phyloP scores from a whole-genome alignment of 2,329 filamentous ascomycete genomes.

The Clarireedia monteithiana region DNA sequence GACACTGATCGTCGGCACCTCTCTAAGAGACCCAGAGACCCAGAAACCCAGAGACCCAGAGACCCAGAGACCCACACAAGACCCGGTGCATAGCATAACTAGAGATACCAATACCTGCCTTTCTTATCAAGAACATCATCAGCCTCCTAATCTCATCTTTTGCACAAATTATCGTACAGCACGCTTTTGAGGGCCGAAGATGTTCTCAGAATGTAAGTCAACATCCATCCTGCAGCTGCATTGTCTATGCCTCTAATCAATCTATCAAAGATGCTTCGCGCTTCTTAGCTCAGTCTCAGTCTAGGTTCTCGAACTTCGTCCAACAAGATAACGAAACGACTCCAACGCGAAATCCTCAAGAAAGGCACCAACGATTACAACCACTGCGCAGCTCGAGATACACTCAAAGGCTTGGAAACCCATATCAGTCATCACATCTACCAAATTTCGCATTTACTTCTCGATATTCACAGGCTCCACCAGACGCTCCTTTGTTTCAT shows the following conservation, averaged over 20 bases:
- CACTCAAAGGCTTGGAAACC: slow-evolving; percentile 49
- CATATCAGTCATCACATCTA: slow-evolving; percentile 72
- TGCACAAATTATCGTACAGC: neutral
- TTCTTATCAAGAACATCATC: slow-evolving; percentile 1
- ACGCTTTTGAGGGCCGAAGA: slow-evolving; percentile 13
- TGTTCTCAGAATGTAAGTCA: slow-evolving; percentile 31
- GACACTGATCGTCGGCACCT: neutral
- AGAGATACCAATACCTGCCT: neutral
- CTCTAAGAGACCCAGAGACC: neutral
- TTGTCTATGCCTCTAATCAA: slow-evolving; percentile 8
- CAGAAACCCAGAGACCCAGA: neutral
- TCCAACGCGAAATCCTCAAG: slow-evolving; percentile 30
- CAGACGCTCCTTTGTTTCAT: slow-evolving; percentile 89
- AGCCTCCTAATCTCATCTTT: slow-evolving; percentile 1
- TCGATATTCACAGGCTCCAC: slow-evolving; percentile 56
- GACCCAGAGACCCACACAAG: too few relatives aligned
- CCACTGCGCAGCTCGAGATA: slow-evolving; percentile 21
- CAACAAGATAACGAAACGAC: slow-evolving; percentile 40
- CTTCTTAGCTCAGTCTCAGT: slow-evolving; percentile 95
- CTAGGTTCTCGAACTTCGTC: slow-evolving; percentile 68
- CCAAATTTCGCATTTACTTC: slow-evolving; percentile 74
- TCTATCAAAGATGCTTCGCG: slow-evolving; percentile 72
- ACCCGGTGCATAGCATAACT: too few relatives aligned
- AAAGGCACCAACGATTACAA: slow-evolving; percentile 24
- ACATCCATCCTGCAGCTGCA: neutral